Percentiles rank a stretch among this genome's conserved stretches.
phyloP scores from a whole-genome alignment of 1,284 basidiomycete genomes.

The Tetrapyrgos nigripes region DNA sequence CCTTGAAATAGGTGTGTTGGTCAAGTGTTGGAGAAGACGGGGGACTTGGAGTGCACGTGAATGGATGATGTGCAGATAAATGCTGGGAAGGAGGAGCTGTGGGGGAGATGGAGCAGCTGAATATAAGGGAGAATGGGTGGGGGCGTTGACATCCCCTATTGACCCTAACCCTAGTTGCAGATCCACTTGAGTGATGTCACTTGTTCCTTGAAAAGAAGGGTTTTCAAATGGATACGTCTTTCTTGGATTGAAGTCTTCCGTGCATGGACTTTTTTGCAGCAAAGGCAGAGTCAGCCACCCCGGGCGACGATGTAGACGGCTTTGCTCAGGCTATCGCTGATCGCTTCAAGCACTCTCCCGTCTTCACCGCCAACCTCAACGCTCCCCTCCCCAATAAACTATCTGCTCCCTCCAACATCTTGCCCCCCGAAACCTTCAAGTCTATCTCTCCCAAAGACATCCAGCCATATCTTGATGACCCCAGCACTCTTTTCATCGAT shows the following conservation, averaged over 20 bases:
- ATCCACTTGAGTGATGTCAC: constrained; percentile 6
- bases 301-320: constrained; percentile 1
- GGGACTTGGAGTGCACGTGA: no score
- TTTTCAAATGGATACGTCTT: background rate
- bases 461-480: constrained; percentile 30
- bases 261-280: constrained; percentile 11
- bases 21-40: no score
- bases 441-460: constrained; percentile 9
- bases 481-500: constrained; percentile 70
- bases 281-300: background rate
- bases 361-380: constrained; percentile 2
- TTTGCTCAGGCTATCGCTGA: constrained; percentile 8
- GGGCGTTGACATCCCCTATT: no score
- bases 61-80: no score
- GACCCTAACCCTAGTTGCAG: no score
- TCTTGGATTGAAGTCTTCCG: background rate
- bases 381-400: background rate
- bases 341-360: constrained; percentile 1
- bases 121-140: no score
- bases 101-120: no score
- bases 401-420: background rate
- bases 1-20: no score
- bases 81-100: no score
- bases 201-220: background rate
- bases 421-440: constrained; percentile 7